Conservation (phyloP, 257 asterid genomes). For the Solanum neorickii region DNA sequence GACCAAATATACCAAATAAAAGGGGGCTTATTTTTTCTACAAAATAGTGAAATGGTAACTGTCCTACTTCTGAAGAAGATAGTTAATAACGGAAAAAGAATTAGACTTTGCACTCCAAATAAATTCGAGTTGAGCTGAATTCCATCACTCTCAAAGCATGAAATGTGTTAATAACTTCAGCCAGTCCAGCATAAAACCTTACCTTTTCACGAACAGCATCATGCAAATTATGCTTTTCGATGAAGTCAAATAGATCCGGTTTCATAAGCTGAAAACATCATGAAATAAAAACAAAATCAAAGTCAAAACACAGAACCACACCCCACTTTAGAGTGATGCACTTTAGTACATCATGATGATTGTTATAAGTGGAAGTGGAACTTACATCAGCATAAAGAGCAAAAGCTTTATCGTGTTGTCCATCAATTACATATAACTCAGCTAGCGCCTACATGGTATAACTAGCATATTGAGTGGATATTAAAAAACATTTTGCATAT, state of each 20-base stretch:
- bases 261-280: conserved; percentile 68
- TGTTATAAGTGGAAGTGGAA: conserved; percentile 70
- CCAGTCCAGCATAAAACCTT: not conserved
- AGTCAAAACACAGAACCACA: not conserved
- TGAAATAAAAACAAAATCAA: not conserved
- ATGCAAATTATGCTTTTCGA: conserved; percentile 84
- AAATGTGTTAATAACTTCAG: not conserved
- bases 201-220: conserved; percentile 84
- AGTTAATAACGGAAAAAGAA: not conserved
- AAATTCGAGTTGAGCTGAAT: not conserved
- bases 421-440: conserved; percentile 77
- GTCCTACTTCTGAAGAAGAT: not conserved
- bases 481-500: not conserved
- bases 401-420: conserved; percentile 88
- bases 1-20: not conserved
- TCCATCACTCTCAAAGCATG: not conserved
- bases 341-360: conserved; percentile 13
- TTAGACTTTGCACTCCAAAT: not conserved
- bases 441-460: conserved; percentile 67
- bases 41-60: not conserved
- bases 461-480: conserved; percentile 11
- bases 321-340: not conserved
- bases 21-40: not conserved
- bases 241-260: conserved; percentile 82
- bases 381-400: conserved; percentile 92